phyloP scores from a whole-genome alignment of 768 basidiomycete genomes.

The Ramaria rubella region DNA sequence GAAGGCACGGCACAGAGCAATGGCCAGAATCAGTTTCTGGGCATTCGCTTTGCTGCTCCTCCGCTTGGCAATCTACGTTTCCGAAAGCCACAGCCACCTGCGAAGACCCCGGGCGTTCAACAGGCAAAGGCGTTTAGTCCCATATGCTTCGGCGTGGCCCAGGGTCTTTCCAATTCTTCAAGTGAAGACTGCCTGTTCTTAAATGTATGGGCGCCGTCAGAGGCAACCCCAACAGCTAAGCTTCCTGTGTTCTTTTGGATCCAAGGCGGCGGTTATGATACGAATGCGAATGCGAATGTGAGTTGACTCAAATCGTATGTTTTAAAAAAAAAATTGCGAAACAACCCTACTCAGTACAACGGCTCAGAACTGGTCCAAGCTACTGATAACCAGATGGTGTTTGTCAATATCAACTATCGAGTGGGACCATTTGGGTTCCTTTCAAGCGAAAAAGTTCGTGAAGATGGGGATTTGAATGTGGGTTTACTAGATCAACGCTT shows the following conservation, averaged over 20 bases:
- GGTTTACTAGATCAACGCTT: conserved; percentile 39
- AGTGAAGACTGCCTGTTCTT: conserved; percentile 14
- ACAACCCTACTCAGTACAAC: conserved; percentile 6
- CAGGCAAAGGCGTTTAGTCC: conserved; percentile 6
- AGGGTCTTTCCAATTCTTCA: background rate
- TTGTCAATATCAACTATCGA: conserved; percentile 14
- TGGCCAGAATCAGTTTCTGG: conserved; percentile 18
- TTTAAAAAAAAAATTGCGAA: background rate
- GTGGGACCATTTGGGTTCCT: conserved; percentile 24
- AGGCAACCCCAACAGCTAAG: conserved; percentile 7
- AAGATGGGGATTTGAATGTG: conserved; percentile 34
- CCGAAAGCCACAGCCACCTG: conserved; percentile 26
- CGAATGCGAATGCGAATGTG: conserved; percentile 10
- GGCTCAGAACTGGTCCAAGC: conserved; percentile 10
- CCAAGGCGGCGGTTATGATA: conserved; percentile 14
- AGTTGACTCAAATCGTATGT: background rate
- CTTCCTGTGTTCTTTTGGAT: conserved; percentile 16
- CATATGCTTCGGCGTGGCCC: background rate
- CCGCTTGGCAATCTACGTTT: conserved; percentile 44
- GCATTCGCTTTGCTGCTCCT: conserved; percentile 50
- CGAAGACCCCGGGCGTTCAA: background rate
- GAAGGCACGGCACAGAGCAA: conserved; percentile 9
- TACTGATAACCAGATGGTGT: conserved; percentile 12
- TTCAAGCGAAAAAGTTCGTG: conserved; percentile 25
- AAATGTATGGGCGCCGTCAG: conserved; percentile 13